Evolutionary conservation across 192 early-diverging fungal genomes (phyloP).

Genomic region (Phlyctochytrium bullatum): DNA sequence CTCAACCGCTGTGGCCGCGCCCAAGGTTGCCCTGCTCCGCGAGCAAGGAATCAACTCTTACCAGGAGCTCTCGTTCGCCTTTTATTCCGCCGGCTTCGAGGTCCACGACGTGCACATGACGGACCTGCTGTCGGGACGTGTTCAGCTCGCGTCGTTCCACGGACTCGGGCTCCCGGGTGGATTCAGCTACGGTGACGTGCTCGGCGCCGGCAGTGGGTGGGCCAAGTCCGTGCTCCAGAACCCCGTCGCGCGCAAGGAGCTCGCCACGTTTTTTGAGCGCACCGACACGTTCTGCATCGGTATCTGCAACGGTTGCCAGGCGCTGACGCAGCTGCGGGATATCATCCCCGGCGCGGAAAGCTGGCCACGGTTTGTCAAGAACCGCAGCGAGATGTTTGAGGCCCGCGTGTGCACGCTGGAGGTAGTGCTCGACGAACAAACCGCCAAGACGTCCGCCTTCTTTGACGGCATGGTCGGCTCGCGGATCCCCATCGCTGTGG

Average conservation of each 20-base stretch:
- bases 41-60: slow-evolving; percentile 98
- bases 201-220: slow-evolving; percentile 99
- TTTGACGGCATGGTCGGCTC: slow-evolving; percentile 90
- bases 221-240: slow-evolving; percentile 87
- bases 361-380: slow-evolving; percentile 93
- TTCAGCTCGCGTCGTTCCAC: slow-evolving; percentile 65
- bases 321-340: slow-evolving; percentile 85
- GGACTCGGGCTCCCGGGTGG: slow-evolving; percentile 96
- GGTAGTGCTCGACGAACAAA: slow-evolving; percentile 39
- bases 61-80: slow-evolving; percentile 92
- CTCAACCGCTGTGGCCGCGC: slow-evolving; percentile 34
- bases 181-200: slow-evolving; percentile 98
- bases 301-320: slow-evolving; percentile 99
- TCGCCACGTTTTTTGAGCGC: slow-evolving; percentile 78
- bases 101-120: slow-evolving; percentile 99
- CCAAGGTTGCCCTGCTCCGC: slow-evolving; percentile 90
- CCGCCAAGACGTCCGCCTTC: slow-evolving; percentile 59
- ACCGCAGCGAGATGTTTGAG: slow-evolving; percentile 95
- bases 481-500: slow-evolving; percentile 87
- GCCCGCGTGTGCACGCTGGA: slow-evolving; percentile 80
- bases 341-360: slow-evolving; percentile 80
- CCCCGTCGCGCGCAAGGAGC: slow-evolving; percentile 64
- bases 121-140: slow-evolving; percentile 64
- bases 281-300: slow-evolving; percentile 92
- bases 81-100: slow-evolving; percentile 90